A percentile compares a stretch with the other conserved stretches of the same genome.
These are phyloP conservation scores for Globisporangium parvum DNA, from an alignment of 352 stramenopile genomes.

Conservation along the genomic window DNA sequence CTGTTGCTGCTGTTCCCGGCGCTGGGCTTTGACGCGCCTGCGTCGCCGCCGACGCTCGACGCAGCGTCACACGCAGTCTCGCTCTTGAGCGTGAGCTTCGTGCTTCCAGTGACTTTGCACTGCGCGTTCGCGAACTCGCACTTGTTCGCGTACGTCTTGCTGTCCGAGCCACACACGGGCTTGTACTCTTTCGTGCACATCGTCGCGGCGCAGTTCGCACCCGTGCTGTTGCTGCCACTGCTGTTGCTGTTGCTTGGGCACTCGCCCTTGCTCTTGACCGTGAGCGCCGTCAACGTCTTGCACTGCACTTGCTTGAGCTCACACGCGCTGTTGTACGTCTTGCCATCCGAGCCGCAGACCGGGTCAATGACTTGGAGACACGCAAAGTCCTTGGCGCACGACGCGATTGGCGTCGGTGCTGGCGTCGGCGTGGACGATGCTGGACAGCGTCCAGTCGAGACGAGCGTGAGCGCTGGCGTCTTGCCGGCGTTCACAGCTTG, in stretches of 20 bases:
- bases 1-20: not conserved
- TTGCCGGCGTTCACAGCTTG: not conserved
- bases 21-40: not conserved
- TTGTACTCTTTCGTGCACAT: too few species aligned
- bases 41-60: not conserved
- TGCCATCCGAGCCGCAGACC: conserved; percentile 28
- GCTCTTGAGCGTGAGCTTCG: conserved; percentile 1
- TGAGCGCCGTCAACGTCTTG: not conserved
- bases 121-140: conserved; percentile 5
- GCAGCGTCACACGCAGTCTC: not conserved
- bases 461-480: not conserved
- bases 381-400: not conserved
- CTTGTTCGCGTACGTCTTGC: conserved; percentile 25
- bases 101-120: conserved; percentile 1
- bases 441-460: not conserved
- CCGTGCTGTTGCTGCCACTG: not conserved
- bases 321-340: conserved; percentile 20
- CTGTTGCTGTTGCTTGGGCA: not conserved
- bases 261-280: conserved; percentile 1
- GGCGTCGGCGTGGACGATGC: not conserved
- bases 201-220: not conserved
- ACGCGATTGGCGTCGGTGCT: not conserved
- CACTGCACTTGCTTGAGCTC: not conserved
- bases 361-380: conserved; percentile 1
- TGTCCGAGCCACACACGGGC: conserved; percentile 25